Evolutionary conservation across 129 eudicot species (phyloP).

Genomic region (Flaveria robusta): DNA sequence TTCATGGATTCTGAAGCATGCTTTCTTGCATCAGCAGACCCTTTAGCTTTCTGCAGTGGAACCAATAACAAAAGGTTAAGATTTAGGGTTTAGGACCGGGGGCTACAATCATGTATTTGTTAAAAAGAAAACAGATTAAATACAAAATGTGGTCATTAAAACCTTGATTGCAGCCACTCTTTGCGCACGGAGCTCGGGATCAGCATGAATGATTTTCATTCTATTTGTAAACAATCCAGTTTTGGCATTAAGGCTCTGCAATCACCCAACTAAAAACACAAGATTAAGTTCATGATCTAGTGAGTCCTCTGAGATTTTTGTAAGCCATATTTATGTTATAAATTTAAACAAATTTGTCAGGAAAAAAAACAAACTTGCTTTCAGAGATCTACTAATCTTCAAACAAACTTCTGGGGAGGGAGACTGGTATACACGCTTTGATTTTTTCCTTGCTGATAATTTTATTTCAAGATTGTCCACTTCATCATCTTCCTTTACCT

Average conservation of each 20-base stretch:
- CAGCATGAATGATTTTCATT: slow-evolving; percentile 92
- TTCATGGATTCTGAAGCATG: slow-evolving; percentile 88
- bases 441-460: slow-evolving; percentile 54
- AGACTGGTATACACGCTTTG: slow-evolving; percentile 74
- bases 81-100: background rate
- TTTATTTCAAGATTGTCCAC: slow-evolving; percentile 86
- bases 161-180: slow-evolving; percentile 98
- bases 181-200: slow-evolving; percentile 79
- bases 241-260: slow-evolving; percentile 97
- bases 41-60: slow-evolving; percentile 69
- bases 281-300: slow-evolving; percentile 50
- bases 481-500: slow-evolving; percentile 95
- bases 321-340: background rate
- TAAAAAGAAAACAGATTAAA: background rate
- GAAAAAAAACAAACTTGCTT: slow-evolving; percentile 63
- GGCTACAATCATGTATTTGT: background rate
- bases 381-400: slow-evolving; percentile 90
- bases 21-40: slow-evolving; percentile 77
- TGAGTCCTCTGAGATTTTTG: background rate
- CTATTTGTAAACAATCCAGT: slow-evolving; percentile 91
- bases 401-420: slow-evolving; percentile 73
- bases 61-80: background rate
- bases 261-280: slow-evolving; percentile 75
- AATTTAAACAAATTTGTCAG: slow-evolving; percentile 7
- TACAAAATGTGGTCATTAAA: background rate